phyloP scores from a whole-genome alignment of 345 rosid species.

The Eucalyptus cloeziana region DNA sequence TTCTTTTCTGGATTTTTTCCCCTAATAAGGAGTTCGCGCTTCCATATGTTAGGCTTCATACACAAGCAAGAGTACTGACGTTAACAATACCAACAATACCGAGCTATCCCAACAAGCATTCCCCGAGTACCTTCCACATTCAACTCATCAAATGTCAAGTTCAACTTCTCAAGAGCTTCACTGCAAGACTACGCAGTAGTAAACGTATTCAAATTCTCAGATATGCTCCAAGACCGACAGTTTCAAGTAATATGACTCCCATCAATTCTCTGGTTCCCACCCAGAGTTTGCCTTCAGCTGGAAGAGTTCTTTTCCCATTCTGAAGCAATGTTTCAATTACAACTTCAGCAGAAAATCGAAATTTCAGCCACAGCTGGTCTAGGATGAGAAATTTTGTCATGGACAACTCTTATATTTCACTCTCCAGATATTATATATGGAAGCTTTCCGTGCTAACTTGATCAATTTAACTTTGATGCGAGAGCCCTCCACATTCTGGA shows the following conservation, averaged over 20 bases:
- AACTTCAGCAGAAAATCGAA: background rate
- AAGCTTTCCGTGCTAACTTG: background rate
- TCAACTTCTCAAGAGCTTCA: background rate
- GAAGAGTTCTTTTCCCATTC: background rate
- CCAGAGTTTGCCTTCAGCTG: background rate
- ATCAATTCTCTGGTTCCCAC: background rate
- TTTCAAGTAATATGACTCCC: background rate
- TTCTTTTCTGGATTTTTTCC: background rate
- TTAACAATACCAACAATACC: background rate
- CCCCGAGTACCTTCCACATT: background rate
- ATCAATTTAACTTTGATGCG: background rate
- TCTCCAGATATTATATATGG: background rate
- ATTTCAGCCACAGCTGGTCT: background rate
- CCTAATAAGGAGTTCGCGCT: background rate
- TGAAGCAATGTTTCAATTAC: background rate
- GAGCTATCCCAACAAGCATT: background rate
- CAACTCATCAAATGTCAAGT: background rate
- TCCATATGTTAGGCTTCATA: background rate
- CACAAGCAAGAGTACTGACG: background rate
- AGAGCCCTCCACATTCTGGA: background rate
- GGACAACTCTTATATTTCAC: background rate
- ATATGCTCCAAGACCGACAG: background rate
- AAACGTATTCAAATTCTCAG: background rate
- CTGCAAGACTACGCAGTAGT: background rate
- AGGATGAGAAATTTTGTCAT: background rate